Conservation (phyloP, 441 rosid genomes). For the Bocquillonia castaneifolia region DNA sequence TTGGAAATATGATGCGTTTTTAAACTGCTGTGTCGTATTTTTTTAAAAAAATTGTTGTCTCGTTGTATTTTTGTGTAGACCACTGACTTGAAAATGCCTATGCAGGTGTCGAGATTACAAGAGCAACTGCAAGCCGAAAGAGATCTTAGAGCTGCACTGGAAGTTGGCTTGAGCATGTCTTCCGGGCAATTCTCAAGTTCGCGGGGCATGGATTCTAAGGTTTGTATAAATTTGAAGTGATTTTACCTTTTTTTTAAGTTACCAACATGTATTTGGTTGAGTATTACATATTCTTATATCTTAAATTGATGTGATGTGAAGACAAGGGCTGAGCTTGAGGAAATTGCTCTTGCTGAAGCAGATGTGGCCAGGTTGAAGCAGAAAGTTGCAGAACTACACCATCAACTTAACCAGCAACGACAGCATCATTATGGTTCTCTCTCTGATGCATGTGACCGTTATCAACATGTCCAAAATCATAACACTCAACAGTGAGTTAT, state of each 20-base stretch:
- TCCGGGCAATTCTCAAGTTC: constrained; percentile 81
- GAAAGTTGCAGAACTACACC: constrained; percentile 97
- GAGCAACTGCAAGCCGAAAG: constrained; percentile 99
- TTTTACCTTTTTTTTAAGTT: constrained; percentile 1
- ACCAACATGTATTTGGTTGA: constrained; percentile 11
- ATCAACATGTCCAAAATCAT: constrained; percentile 71
- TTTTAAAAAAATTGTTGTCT: neutral
- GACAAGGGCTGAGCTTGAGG: constrained; percentile 98
- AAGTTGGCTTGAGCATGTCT: constrained; percentile 97
- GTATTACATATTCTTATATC: constrained; percentile 26
- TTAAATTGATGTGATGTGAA: constrained; percentile 45
- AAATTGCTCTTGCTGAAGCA: constrained; percentile 98
- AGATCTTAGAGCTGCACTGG: constrained; percentile 96
- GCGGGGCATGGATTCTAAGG: constrained; percentile 90
- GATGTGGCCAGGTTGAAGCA: constrained; percentile 97
- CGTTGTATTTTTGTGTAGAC: neutral
- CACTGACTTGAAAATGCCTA: constrained; percentile 26
- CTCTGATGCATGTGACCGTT: constrained; percentile 69
- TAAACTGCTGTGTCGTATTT: neutral
- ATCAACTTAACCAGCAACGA: constrained; percentile 93
- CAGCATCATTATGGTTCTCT: constrained; percentile 77
- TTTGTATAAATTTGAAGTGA: constrained; percentile 32
- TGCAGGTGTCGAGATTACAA: constrained; percentile 87
- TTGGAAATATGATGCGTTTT: neutral
- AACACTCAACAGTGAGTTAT: constrained; percentile 74